phyloP scores from a whole-genome alignment of 495 filamentous ascomycete species.

The Penicillium robsamsonii region DNA sequence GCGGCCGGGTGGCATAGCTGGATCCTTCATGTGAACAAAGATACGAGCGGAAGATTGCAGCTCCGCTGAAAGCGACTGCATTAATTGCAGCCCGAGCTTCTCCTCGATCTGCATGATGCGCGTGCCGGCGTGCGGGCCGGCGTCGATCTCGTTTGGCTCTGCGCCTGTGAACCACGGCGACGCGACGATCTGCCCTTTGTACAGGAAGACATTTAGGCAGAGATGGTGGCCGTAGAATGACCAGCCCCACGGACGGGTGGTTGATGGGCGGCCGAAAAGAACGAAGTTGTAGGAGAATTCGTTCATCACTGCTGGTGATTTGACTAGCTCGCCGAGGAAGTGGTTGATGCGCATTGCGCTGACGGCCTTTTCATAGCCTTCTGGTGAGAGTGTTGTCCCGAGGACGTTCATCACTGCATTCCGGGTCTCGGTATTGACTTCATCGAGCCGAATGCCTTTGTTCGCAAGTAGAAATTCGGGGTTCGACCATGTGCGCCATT shows the following conservation, averaged over 20 bases:
- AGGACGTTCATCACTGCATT: slow-evolving; percentile 54
- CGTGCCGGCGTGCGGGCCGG: slow-evolving; percentile 57
- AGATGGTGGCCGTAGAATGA: slow-evolving; percentile 77
- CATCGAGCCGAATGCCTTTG: slow-evolving; percentile 67
- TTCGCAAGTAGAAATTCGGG: slow-evolving; percentile 63
- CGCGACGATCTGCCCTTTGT: slow-evolving; percentile 57
- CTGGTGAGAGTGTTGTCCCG: slow-evolving; percentile 55
- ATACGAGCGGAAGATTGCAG: slow-evolving; percentile 52
- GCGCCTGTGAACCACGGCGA: slow-evolving; percentile 74
- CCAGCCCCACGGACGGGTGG: slow-evolving; percentile 62
- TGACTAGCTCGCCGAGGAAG: slow-evolving; percentile 69
- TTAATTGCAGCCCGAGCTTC: slow-evolving; percentile 57
- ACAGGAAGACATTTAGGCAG: slow-evolving; percentile 65
- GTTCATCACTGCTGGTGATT: slow-evolving; percentile 62
- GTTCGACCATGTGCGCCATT: slow-evolving; percentile 76
- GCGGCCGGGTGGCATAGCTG: slow-evolving; percentile 61
- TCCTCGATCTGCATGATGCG: slow-evolving; percentile 66
- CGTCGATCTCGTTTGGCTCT: slow-evolving; percentile 71
- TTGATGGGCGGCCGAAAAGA: slow-evolving; percentile 56
- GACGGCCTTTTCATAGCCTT: slow-evolving; percentile 69
- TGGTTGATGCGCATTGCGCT: slow-evolving; percentile 73
- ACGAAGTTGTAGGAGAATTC: slow-evolving; percentile 73
- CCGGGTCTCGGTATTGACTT: slow-evolving; percentile 42
- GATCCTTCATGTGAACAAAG: slow-evolving; percentile 56
- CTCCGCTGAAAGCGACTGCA: slow-evolving; percentile 57